Percentiles rank a stretch among this genome's conserved stretches.
Conservation (phyloP, 192 early-diverging fungal genomes). For the Coemansia sp. region DNA sequence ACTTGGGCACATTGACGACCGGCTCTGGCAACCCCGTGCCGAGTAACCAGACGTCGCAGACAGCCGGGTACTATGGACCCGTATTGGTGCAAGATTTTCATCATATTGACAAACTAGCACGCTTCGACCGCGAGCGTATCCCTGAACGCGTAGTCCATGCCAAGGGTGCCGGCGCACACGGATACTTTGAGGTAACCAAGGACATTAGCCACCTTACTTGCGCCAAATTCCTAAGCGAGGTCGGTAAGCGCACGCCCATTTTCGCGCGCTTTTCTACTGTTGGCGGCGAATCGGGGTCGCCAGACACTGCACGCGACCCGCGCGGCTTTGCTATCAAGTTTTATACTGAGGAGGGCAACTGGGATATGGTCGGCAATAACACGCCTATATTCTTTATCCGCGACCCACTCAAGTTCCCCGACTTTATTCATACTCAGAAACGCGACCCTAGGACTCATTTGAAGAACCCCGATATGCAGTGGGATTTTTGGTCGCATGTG, state of each 20-base stretch:
- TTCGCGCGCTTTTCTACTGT: conserved; percentile 85
- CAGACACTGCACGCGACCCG: conserved; percentile 80
- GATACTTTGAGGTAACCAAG: conserved; percentile 79
- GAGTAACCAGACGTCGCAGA: conserved; percentile 68
- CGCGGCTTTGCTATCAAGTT: conserved; percentile 85
- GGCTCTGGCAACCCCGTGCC: conserved; percentile 67
- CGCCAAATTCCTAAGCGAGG: conserved; percentile 71
- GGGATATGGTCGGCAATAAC: conserved; percentile 89
- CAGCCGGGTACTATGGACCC: conserved; percentile 71
- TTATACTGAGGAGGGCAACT: conserved; percentile 88
- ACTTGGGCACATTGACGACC: conserved; percentile 46
- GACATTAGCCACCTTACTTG: conserved; percentile 71
- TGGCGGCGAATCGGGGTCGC: conserved; percentile 72
- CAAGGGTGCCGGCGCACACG: conserved; percentile 83
- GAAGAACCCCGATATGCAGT: conserved; percentile 70
- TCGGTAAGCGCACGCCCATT: conserved; percentile 81
- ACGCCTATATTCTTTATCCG: conserved; percentile 85
- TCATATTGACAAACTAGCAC: conserved; percentile 77
- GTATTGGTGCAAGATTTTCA: conserved; percentile 76
- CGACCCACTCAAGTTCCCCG: conserved; percentile 80
- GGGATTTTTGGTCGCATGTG: conserved; percentile 79
- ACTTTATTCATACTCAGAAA: conserved; percentile 86
- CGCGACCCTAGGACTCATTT: conserved; percentile 80
- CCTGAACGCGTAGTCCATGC: conserved; percentile 90
- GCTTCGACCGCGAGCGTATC: conserved; percentile 86